Percentiles rank a stretch among this genome's conserved stretches.
phyloP scores from a whole-genome alignment of 768 basidiomycete species.

The Brasilioporus rufonigricans region DNA sequence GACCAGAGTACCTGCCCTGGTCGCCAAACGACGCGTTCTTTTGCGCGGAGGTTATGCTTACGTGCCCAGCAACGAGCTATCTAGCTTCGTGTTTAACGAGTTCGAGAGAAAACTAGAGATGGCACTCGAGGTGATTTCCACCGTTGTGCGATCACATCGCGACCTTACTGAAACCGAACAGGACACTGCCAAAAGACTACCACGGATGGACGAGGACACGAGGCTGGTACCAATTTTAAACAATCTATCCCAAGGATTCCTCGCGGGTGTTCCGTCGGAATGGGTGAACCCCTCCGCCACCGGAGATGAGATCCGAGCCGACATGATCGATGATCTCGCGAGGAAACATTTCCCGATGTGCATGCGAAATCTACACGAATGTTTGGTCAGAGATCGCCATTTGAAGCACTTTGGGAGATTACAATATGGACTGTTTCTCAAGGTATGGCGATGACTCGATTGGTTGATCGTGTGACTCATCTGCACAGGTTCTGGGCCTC shows the following conservation, averaged over 20 bases:
- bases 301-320: slow-evolving; percentile 77
- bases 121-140: slow-evolving; percentile 65
- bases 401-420: slow-evolving; percentile 90
- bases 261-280: slow-evolving; percentile 85
- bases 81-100: slow-evolving; percentile 85
- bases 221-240: slow-evolving; percentile 85
- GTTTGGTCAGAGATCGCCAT: slow-evolving; percentile 72
- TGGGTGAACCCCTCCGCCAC: slow-evolving; percentile 58
- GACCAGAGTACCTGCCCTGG: slow-evolving; percentile 92
- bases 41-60: slow-evolving; percentile 85
- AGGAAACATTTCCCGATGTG: slow-evolving; percentile 92
- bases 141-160: neutral
- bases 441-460: slow-evolving; percentile 48
- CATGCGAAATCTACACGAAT: slow-evolving; percentile 89
- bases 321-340: slow-evolving; percentile 89
- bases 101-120: slow-evolving; percentile 71
- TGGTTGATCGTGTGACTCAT: neutral
- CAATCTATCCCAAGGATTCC: slow-evolving; percentile 91
- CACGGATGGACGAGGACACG: slow-evolving; percentile 91
- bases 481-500: slow-evolving; percentile 76
- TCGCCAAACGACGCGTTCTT: slow-evolving; percentile 77
- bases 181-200: slow-evolving; percentile 83
- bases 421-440: slow-evolving; percentile 92
- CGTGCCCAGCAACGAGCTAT: slow-evolving; percentile 72
- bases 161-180: slow-evolving; percentile 32